Evolutionary conservation across 192 early-diverging fungal genomes (phyloP).

Genomic region (Phycomyces nitens): DNA sequence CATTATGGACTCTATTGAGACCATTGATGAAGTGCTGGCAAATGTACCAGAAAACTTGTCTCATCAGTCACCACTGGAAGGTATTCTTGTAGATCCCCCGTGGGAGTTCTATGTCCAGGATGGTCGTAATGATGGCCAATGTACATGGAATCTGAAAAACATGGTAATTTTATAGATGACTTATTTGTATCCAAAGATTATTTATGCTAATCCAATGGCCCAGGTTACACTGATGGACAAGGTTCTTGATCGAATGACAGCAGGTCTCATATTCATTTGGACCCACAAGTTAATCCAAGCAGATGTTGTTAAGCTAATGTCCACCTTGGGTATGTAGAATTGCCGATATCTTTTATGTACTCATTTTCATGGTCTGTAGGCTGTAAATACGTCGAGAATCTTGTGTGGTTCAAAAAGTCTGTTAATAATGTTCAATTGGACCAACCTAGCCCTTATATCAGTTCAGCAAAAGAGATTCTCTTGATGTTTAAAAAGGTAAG

Average conservation of each 20-base stretch:
- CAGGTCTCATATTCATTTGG: conserved; percentile 55
- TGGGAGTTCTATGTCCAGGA: conserved; percentile 54
- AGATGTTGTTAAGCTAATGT: conserved; percentile 53
- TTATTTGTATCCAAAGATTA: too few relatives aligned
- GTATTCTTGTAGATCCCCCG: conserved; percentile 55
- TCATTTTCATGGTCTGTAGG: conserved; percentile 17
- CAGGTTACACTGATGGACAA: conserved; percentile 42
- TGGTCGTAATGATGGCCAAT: conserved; percentile 41
- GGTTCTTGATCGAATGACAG: conserved; percentile 41
- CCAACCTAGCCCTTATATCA: conserved; percentile 47
- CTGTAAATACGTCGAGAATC: conserved; percentile 57
- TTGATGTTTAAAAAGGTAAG: conserved; percentile 54
- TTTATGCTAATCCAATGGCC: neutral
- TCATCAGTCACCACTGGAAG: conserved; percentile 37
- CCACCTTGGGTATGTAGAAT: conserved; percentile 36
- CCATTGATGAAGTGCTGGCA: conserved; percentile 12
- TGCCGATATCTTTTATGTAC: neutral
- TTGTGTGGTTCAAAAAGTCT: conserved; percentile 57
- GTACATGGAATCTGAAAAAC: conserved; percentile 31
- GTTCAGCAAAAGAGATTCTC: conserved; percentile 53
- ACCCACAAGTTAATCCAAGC: conserved; percentile 52
- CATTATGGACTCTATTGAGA: conserved; percentile 22
- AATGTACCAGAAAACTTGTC: neutral
- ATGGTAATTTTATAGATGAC: conserved; percentile 31
- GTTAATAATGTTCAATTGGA: conserved; percentile 42